Conservation (phyloP, 345 rosid genomes). For the Dimocarpus longan region DNA sequence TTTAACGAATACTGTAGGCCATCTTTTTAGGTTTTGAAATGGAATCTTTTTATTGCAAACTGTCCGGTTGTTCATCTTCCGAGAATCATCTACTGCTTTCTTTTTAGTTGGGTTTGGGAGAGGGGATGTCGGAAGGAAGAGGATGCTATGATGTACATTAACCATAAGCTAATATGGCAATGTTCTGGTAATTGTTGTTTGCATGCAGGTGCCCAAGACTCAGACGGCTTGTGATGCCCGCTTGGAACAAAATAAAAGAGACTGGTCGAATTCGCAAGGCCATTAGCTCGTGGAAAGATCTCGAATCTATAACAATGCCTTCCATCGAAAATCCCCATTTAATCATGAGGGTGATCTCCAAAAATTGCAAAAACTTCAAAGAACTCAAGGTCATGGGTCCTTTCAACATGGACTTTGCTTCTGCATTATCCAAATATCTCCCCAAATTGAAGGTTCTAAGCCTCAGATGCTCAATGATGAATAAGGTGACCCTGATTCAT, state of each 20-base stretch:
- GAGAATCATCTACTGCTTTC: neutral
- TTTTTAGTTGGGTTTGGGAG: neutral
- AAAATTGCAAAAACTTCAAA: constrained; percentile 57
- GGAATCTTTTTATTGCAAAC: neutral
- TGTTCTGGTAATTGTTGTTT: constrained; percentile 3
- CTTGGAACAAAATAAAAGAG: constrained; percentile 82
- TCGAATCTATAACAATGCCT: constrained; percentile 90
- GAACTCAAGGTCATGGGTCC: constrained; percentile 88
- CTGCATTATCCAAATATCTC: constrained; percentile 39
- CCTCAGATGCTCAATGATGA: constrained; percentile 65
- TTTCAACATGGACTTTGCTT: constrained; percentile 54
- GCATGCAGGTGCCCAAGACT: constrained; percentile 68
- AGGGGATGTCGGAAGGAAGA: neutral
- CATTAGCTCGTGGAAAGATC: constrained; percentile 66
- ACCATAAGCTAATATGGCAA: neutral
- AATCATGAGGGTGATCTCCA: constrained; percentile 69
- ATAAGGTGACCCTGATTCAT: constrained; percentile 53
- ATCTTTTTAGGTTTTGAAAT: no score
- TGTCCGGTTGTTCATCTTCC: neutral
- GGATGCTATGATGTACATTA: neutral
- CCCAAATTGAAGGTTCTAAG: constrained; percentile 63
- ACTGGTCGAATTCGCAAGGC: constrained; percentile 75
- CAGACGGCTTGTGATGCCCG: constrained; percentile 66
- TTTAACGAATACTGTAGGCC: neutral
- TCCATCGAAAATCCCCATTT: constrained; percentile 66